Base-by-base conservation (phyloP, 2,329 filamentous ascomycete species). In the Stachybotrys chlorohalonatus region DNA sequence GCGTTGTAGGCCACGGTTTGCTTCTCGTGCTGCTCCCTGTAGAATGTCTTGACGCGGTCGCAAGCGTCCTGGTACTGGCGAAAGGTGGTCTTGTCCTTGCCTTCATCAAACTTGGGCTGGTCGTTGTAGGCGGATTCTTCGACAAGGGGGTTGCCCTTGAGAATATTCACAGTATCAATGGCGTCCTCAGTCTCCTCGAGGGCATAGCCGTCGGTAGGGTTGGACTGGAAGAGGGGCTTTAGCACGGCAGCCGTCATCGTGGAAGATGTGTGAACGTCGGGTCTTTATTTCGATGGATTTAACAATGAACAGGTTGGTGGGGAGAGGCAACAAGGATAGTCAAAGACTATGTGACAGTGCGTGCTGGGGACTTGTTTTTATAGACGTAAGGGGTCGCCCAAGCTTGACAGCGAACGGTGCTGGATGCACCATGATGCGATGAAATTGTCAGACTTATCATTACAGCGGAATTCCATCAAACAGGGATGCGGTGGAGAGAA, bases 1-100 rank as follows among this genome's bases (percentile, higher is more conserved):
- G 95, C 79, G 76, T 95, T 95, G 80, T 92, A 95, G 9, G 88
- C 84, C 0, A 90, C 83, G 51, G 87, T 91, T 71, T 91, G 87
- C 75, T 84, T 84, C 66, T 76, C 75, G 69, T 85, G 83, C 66
- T 85, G 83, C 66, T 84, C 89, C 56, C 76, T 79, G 80, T 95
- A 96, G 73, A 95, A 95, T 75, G 80, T 82, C 77, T 91, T 91
- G 69, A 95, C 90, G 52, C 89, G 82, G 72, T 90, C 87, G 73
- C 87, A 90, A 47, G 90, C 89, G 15, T 85, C 84, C 63, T 90
- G 85, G 73, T 93, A 96, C 68, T 94, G 86, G 39, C 91, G 81
- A 74, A 93, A 93, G 60, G 85, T 77, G 24, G 83, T 80, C 76
- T 92, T 92, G 77, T 93, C 86, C 70, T 93, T 93, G 50, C 82